These are phyloP conservation scores for Papiliotrema flavescens DNA, from an alignment of 1,284 basidiomycete genomes.

Conservation along the genomic window DNA sequence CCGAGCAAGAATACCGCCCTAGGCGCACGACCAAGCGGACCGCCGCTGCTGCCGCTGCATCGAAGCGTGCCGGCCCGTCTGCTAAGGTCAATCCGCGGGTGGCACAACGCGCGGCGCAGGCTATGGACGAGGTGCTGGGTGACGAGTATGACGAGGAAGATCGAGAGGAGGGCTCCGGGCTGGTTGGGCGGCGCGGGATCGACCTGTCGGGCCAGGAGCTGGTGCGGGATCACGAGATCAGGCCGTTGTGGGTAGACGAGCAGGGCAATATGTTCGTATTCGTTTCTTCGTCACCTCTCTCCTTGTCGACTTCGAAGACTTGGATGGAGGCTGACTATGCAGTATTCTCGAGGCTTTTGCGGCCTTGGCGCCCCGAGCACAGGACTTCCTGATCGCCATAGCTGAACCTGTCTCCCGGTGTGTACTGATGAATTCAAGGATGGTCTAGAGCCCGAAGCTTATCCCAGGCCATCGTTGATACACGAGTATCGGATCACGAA, in stretches of 20 bases:
- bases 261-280: constrained; percentile 73
- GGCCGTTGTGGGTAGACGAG: constrained; percentile 93
- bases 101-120: no score
- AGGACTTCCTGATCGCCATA: constrained; percentile 97
- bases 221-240: constrained; percentile 81
- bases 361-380: constrained; percentile 94
- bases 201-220: constrained; percentile 61
- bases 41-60: neutral
- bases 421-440: constrained; percentile 37
- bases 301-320: neutral
- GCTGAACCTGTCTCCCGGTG: constrained; percentile 98
- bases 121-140: no score
- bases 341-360: constrained; percentile 90
- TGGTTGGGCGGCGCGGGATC: constrained; percentile 29
- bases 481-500: constrained; percentile 99
- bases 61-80: no score
- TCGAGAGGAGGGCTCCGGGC: constrained; percentile 18
- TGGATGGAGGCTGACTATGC: neutral
- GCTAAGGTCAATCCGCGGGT: no score
- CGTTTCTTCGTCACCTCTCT: neutral
- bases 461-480: constrained; percentile 80
- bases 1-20: constrained; percentile 36
- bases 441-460: neutral
- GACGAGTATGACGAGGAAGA: constrained; percentile 25
- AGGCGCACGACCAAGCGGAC: constrained; percentile 8